A percentile compares a stretch with the other conserved stretches of the same genome.
Evolutionary conservation across 208 protist genomes (phyloP).

Genomic region (Leishmania amazonensis): DNA sequence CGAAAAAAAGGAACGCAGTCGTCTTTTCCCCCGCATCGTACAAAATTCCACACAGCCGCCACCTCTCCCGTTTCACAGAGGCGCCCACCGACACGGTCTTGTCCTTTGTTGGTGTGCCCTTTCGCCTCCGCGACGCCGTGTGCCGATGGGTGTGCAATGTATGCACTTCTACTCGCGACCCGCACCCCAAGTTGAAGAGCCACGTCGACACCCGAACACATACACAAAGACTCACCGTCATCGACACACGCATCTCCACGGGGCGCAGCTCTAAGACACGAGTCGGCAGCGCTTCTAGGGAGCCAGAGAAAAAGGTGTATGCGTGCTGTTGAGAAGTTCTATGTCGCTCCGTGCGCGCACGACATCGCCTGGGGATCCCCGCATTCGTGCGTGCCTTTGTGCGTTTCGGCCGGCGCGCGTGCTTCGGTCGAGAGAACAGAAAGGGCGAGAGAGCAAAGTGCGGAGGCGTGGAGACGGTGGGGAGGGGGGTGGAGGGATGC

Average conservation of each 20-base stretch:
- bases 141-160: neutral
- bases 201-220: neutral
- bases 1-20: neutral
- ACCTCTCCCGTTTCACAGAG: neutral
- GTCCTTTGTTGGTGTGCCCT: neutral
- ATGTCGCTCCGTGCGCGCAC: neutral
- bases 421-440: neutral
- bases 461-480: neutral
- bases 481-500: neutral
- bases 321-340: neutral
- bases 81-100: neutral
- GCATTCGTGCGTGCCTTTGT: neutral
- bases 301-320: neutral
- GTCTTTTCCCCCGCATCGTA: neutral
- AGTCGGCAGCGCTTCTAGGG: neutral
- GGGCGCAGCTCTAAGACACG: neutral
- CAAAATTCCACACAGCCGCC: neutral
- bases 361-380: neutral
- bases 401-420: neutral
- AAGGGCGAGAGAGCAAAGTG: neutral
- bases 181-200: neutral
- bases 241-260: neutral
- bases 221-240: neutral
- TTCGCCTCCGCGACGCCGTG: neutral
- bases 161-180: no score